A percentile compares a stretch with the other conserved stretches of the same genome.
Evolutionary conservation across 805 yeast species (phyloP).

Genomic region (Candida alai): DNA sequence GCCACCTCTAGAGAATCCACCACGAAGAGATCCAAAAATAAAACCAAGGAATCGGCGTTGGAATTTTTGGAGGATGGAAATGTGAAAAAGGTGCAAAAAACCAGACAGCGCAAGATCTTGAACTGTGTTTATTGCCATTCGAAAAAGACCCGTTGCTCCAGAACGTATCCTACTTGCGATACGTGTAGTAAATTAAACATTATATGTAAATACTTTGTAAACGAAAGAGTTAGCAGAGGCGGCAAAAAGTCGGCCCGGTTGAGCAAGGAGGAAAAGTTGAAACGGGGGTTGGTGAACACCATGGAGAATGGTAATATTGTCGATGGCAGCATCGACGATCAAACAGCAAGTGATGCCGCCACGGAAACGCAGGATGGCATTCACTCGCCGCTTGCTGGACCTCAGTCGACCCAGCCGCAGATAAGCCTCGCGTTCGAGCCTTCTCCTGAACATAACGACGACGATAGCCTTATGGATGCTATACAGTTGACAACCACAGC

Average conservation of each 20-base stretch:
- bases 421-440: too few species aligned
- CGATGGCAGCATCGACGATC: constrained; percentile 1
- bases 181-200: constrained; percentile 46
- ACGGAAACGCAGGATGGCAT: background rate
- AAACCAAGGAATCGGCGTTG: constrained; percentile 8
- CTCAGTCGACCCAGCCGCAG: background rate
- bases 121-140: constrained; percentile 58
- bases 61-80: constrained; percentile 44
- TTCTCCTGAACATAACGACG: constrained; percentile 1
- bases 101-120: constrained; percentile 56
- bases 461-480: constrained; percentile 1
- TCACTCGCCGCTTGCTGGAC: background rate
- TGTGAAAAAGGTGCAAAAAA: constrained; percentile 56
- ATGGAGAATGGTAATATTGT: background rate
- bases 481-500: background rate
- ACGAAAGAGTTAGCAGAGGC: constrained; percentile 51
- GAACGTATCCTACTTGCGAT: constrained; percentile 53
- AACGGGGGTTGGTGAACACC: constrained; percentile 5
- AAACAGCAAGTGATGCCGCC: background rate
- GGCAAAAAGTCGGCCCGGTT: constrained; percentile 24
- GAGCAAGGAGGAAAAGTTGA: constrained; percentile 7
- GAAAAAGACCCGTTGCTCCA: constrained; percentile 61
- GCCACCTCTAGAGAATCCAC: too few species aligned
- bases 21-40: too few species aligned
- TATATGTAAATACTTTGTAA: constrained; percentile 54